Percentiles rank a stretch among this genome's conserved stretches.
Conservation (phyloP, 495 filamentous ascomycete species). For the Penicilliopsis zonata region DNA sequence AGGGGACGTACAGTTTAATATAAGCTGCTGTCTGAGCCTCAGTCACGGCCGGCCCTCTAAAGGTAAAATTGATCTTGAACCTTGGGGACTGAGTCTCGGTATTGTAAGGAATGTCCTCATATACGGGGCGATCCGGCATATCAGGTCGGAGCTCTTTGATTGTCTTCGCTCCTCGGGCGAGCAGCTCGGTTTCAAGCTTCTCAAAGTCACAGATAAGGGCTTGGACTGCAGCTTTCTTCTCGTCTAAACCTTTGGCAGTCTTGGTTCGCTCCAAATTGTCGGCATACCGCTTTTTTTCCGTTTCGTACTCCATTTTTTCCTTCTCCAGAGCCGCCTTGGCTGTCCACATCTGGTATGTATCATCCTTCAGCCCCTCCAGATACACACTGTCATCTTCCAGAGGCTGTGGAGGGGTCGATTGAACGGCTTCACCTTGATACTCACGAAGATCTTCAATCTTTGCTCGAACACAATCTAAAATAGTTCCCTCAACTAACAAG, state of each 20-base stretch:
- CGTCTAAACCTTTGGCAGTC: conserved; percentile 20
- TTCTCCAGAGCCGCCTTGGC: conserved; percentile 20
- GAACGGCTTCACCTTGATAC: conserved; percentile 19
- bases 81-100: too few relatives aligned
- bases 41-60: conserved; percentile 38
- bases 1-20: conserved; percentile 30
- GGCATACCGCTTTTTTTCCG: conserved; percentile 5
- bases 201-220: conserved; percentile 37
- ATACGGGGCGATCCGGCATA: conserved; percentile 8
- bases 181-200: conserved; percentile 36
- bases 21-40: conserved; percentile 42
- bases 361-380: conserved; percentile 27
- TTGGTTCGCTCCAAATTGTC: background rate
- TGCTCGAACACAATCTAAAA: conserved; percentile 43
- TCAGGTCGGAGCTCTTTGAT: conserved; percentile 53
- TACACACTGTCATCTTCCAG: conserved; percentile 24
- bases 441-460: conserved; percentile 34
- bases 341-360: conserved; percentile 41
- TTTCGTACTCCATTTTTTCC: conserved; percentile 7
- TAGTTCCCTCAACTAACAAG: too few relatives aligned
- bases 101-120: too few relatives aligned
- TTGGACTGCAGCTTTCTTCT: conserved; percentile 40
- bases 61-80: conserved; percentile 38
- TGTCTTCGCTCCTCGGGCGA: conserved; percentile 48
- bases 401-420: conserved; percentile 9